These are phyloP conservation scores for Vararia minispora DNA, from an alignment of 768 basidiomycete genomes.

Conservation along the genomic window DNA sequence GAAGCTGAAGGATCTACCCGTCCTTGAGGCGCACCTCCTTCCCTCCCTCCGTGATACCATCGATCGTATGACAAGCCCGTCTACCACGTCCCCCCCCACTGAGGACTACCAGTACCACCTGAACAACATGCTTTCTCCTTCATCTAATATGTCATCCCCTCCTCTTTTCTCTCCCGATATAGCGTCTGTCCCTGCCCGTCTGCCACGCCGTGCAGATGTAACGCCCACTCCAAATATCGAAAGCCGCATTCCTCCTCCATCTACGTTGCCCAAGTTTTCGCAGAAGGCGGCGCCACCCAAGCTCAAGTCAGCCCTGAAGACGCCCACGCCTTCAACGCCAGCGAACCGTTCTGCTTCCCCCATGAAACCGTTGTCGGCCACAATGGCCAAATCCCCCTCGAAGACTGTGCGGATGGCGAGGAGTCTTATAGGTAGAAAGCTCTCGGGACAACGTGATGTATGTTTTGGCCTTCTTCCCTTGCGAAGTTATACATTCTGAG, in stretches of 20 bases:
- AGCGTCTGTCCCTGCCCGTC: conserved; percentile 8
- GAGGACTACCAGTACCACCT: background rate
- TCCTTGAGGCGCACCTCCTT: conserved; percentile 52
- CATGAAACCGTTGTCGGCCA: no score
- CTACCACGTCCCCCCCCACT: conserved; percentile 6
- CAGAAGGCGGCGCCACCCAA: conserved; percentile 5
- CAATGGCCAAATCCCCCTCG: conserved; percentile 12
- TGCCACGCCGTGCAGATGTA: conserved; percentile 5
- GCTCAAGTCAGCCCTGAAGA: conserved; percentile 14
- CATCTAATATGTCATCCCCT: background rate
- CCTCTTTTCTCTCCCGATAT: conserved; percentile 3
- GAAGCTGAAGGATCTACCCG: conserved; percentile 40
- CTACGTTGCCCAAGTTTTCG: conserved; percentile 1
- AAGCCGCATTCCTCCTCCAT: no score
- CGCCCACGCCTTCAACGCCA: background rate
- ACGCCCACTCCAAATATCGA: no score
- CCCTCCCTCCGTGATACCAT: conserved; percentile 66
- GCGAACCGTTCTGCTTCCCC: no score
- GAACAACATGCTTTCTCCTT: conserved; percentile 7
- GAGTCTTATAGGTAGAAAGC: conserved; percentile 10
- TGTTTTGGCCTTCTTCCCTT: no score
- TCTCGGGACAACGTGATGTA: no score
- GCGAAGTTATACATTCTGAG: background rate
- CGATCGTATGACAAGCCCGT: conserved; percentile 50
- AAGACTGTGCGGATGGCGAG: conserved; percentile 10